phyloP scores from a whole-genome alignment of 2,329 filamentous ascomycete species.

The Grosmannia penicillata region DNA sequence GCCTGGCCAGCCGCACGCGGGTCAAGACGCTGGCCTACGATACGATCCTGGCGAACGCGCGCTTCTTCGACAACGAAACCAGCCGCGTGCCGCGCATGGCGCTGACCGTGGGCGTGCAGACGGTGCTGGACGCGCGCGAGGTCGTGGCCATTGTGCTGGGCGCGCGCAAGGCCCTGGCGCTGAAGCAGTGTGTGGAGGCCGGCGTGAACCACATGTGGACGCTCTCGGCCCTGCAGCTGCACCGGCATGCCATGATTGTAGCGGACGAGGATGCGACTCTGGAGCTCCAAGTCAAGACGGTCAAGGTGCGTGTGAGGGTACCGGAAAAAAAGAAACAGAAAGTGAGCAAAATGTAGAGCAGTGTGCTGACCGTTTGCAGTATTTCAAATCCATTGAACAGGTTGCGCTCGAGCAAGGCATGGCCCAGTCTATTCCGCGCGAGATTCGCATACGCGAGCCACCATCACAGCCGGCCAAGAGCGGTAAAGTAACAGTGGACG shows the following conservation, averaged over 20 bases:
- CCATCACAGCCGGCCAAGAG: too few relatives aligned
- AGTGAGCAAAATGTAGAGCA: too few relatives aligned
- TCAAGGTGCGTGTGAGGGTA: constrained; percentile 25
- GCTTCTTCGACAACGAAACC: constrained; percentile 54
- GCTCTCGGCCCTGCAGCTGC: constrained; percentile 55
- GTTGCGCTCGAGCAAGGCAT: too few relatives aligned
- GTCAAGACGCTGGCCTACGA: constrained; percentile 67
- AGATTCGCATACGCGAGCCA: too few relatives aligned
- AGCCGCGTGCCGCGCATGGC: constrained; percentile 53
- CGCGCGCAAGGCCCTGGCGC: constrained; percentile 53
- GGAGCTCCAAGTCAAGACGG: constrained; percentile 49
- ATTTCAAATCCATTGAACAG: too few relatives aligned
- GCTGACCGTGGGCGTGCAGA: constrained; percentile 43
- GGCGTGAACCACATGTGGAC: constrained; percentile 72
- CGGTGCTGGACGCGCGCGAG: constrained; percentile 51
- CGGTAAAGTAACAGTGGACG: too few relatives aligned
- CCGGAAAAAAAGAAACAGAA: too few relatives aligned
- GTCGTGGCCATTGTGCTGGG: constrained; percentile 62
- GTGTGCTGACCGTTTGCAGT: too few relatives aligned
- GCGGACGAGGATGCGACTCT: constrained; percentile 57
- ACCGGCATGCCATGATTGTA: constrained; percentile 57
- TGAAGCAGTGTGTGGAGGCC: constrained; percentile 58
- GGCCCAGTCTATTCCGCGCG: too few relatives aligned
- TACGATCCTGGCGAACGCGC: constrained; percentile 61
- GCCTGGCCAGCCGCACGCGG: constrained; percentile 51